These are phyloP conservation scores for Penicillium sclerotiorum DNA, from an alignment of 2,329 filamentous ascomycete species.

Conservation along the genomic window DNA sequence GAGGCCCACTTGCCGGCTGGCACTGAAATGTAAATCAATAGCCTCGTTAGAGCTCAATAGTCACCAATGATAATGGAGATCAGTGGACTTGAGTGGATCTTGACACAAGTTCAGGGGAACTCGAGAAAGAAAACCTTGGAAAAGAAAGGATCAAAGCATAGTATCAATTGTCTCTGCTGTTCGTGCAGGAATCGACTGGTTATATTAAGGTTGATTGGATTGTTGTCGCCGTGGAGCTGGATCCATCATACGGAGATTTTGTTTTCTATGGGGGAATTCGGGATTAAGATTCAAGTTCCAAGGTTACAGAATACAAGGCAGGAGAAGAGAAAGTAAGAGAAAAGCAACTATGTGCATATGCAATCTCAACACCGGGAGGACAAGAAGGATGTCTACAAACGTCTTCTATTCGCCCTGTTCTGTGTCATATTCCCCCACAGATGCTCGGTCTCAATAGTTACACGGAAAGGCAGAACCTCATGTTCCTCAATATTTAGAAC, in stretches of 20 bases:
- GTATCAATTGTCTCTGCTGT: too few species aligned
- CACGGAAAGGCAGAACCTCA: slow-evolving; percentile 1
- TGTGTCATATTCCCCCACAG: slow-evolving; percentile 1
- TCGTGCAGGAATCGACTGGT: too few species aligned
- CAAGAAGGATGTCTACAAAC: slow-evolving; percentile 1
- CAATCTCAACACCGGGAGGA: neutral
- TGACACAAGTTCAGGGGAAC: neutral
- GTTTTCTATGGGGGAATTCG: too few species aligned
- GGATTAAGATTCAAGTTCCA: too few species aligned
- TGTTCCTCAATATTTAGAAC: neutral
- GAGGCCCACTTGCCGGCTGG: neutral
- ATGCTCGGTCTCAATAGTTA: slow-evolving; percentile 5
- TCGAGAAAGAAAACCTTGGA: neutral
- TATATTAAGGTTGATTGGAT: too few species aligned
- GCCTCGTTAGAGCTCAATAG: neutral
- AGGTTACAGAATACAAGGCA: neutral
- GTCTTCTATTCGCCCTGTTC: slow-evolving; percentile 6
- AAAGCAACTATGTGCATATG: neutral
- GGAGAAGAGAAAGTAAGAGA: neutral
- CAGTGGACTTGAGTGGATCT: neutral
- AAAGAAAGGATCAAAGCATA: too few species aligned
- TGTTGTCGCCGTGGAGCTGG: too few species aligned
- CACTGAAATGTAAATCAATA: neutral
- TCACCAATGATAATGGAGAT: neutral
- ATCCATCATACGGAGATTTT: too few species aligned